phyloP scores from a whole-genome alignment of 2,329 filamentous ascomycete species.

The Fusarium neocosmosporiellum region DNA sequence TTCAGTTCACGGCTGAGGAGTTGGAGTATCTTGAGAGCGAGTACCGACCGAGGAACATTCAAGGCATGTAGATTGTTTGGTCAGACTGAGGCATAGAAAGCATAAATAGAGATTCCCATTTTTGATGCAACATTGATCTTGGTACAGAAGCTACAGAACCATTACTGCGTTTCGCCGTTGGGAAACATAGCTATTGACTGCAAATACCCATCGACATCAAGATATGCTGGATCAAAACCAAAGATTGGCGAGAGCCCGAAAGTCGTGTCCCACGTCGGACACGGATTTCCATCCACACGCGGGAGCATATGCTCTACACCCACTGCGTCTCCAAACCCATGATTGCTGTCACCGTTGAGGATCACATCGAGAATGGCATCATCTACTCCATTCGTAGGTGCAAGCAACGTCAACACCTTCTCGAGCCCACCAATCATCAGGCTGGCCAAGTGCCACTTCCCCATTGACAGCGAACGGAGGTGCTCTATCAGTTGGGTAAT shows the following conservation, averaged over 20 bases:
- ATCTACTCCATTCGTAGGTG: slow-evolving; percentile 11
- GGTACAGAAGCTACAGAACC: not conserved
- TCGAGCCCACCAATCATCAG: slow-evolving; percentile 60
- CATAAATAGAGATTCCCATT: not conserved
- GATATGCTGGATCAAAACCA: slow-evolving; percentile 40
- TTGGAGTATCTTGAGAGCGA: slow-evolving; percentile 70
- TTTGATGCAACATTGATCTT: not conserved
- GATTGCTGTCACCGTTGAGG: not conserved
- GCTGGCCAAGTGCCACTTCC: slow-evolving; percentile 58
- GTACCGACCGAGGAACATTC: slow-evolving; percentile 65
- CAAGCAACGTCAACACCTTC: slow-evolving; percentile 45
- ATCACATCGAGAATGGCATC: slow-evolving; percentile 1
- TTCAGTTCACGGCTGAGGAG: slow-evolving; percentile 67
- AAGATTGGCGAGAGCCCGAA: slow-evolving; percentile 46
- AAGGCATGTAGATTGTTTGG: slow-evolving; percentile 39
- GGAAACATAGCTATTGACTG: slow-evolving; percentile 33
- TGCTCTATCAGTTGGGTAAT: slow-evolving; percentile 52
- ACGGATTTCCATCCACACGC: slow-evolving; percentile 22
- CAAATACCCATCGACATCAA: slow-evolving; percentile 29
- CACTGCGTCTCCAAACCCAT: slow-evolving; percentile 5
- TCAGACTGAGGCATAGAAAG: not conserved
- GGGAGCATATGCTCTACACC: slow-evolving; percentile 12
- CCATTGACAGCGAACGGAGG: slow-evolving; percentile 54
- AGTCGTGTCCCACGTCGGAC: slow-evolving; percentile 40
- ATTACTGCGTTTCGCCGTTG: not conserved